Percentiles rank a stretch among this genome's conserved stretches.
These are phyloP conservation scores for Aureobasidium sp. DNA, from an alignment of 2,329 filamentous ascomycete species.

Conservation along the genomic window DNA sequence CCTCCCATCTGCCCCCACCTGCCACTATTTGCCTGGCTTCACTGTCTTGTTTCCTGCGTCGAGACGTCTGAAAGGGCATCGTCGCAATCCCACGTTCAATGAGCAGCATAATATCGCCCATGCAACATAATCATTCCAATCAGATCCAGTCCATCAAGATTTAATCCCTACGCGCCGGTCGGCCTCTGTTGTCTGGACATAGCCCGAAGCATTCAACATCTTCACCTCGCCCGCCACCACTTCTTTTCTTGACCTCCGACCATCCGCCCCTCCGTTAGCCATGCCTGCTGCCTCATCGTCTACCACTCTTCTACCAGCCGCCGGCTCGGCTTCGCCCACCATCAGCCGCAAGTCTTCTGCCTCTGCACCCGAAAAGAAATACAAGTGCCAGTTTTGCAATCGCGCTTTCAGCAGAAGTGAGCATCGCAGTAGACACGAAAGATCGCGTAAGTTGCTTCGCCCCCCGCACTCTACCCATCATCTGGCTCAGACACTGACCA, in stretches of 20 bases:
- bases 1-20: slow-evolving; percentile 13
- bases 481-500: not conserved
- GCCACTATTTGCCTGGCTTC: not conserved
- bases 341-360: slow-evolving; percentile 61
- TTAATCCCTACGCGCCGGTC: slow-evolving; percentile 33
- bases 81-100: slow-evolving; percentile 18
- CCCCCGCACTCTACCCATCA: not conserved
- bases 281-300: slow-evolving; percentile 64
- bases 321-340: slow-evolving; percentile 58
- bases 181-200: slow-evolving; percentile 20
- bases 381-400: slow-evolving; percentile 99
- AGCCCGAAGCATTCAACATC: slow-evolving; percentile 19
- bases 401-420: slow-evolving; percentile 96
- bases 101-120: slow-evolving; percentile 20
- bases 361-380: slow-evolving; percentile 86
- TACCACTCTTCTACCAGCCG: slow-evolving; percentile 55
- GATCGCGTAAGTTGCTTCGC: slow-evolving; percentile 73
- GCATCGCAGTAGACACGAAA: slow-evolving; percentile 92
- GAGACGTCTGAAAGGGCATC: slow-evolving; percentile 14
- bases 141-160: slow-evolving; percentile 27
- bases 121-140: slow-evolving; percentile 22
- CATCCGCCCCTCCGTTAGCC: slow-evolving; percentile 1
- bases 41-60: slow-evolving; percentile 3
- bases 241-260: not conserved
- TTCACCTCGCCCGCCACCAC: slow-evolving; percentile 17